Base-by-base conservation (phyloP, 2,329 filamentous ascomycete genomes). In the Ceratocystiopsis brevicomis region DNA sequence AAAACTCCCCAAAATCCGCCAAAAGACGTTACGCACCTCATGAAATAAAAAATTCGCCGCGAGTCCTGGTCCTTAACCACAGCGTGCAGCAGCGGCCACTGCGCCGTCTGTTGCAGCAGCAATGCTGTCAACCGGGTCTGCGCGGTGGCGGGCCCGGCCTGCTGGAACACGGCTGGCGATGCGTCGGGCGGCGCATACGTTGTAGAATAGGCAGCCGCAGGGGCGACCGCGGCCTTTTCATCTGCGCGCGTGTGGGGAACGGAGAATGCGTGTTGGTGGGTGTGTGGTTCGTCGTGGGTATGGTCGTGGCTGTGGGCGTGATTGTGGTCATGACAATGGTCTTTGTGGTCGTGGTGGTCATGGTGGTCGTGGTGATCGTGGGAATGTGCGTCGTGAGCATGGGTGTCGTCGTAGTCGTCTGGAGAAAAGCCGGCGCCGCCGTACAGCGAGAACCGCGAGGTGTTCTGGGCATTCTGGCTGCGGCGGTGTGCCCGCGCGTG, bases 1-100 rank as follows among this genome's bases (percentile, higher is more conserved):
- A 4, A 21, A 21, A 6, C 19, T 4, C 8, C 3, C 11, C 8
- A 34, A 11, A 18, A 15, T 3, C 21, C 18, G 19, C 11, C 34
- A 18, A 25, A 14, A 32, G 37, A 18, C 9, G 8, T n/a, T 6
- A 9, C 17, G 14, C 66, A 92, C 82, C 70, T 73, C 76, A 94
- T 94, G 53, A 96, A 98, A 61, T 98, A 98, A 52, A 94, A 92
- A 49, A 98, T 96, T 38, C 88, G 76, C 46, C 90, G 73, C 15
- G 88, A 96, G 58, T 98, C 88, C 53, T 85, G 86, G 55, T 96
- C 88, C 14, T 78, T 75, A 53, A 98, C 63, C 46, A 98, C 85
- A 43, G 84, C 80, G 56, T 95, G 78, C 16, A 95, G 54, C 33
- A 96, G 68, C 0, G 88, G 87, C 57, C 79, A 84, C 21, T 68